Evolutionary conservation across 768 basidiomycete genomes (phyloP), one percentile per base, ranked within the genome.

Genomic region (Suillus plorans): DNA sequence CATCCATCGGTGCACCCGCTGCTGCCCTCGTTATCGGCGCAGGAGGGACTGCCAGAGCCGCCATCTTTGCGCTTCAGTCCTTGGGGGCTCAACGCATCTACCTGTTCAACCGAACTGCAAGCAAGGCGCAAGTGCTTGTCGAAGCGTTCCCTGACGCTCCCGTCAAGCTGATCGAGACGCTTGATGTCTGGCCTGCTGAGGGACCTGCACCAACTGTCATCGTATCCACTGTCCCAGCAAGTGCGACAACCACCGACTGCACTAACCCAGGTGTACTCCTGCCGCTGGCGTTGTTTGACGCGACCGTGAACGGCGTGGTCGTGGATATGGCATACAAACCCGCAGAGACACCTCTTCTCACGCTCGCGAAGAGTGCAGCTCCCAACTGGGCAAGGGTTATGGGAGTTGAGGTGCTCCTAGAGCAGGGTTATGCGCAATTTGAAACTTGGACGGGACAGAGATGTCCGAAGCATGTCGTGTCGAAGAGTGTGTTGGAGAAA

Each of bases 271-370:
- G 74, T 22, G 77, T 93, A 20, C 75, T 79, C 44, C 80, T 96
- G 14, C 83, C 91, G 3, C 63, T 68, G 9, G 77, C 80, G 14
- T 72, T 97, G 25, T 90, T 94, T 68, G 74, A 77, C 2, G 81
- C 85, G 0, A 79, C 79, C 1, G 80, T 82, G n/a, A 90, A 89
- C 1, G 88, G 88, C 3, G 85, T 91, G 3, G 89, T 95, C 12
- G 83, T 99, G 13, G 97, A 99, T 69, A 92, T 97, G 90, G 95
- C 96, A 25, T 99, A 98, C 75, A 89, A 89, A 69, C 97, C 96
- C 0, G 85, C 89, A 4, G 84, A 87, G 69, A 99, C 97, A 18
- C 89, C 95, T 0, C 75, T 99, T 62, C 77, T 98, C 28, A 73
- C 75, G 61, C 77, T 97, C 16, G 95, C 94, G 5, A 81, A 83